Evolutionary conservation across 2,329 filamentous ascomycete genomes (phyloP), one percentile per base, ranked within the genome.

Genomic region (Arthrobotrys entomopaga): DNA sequence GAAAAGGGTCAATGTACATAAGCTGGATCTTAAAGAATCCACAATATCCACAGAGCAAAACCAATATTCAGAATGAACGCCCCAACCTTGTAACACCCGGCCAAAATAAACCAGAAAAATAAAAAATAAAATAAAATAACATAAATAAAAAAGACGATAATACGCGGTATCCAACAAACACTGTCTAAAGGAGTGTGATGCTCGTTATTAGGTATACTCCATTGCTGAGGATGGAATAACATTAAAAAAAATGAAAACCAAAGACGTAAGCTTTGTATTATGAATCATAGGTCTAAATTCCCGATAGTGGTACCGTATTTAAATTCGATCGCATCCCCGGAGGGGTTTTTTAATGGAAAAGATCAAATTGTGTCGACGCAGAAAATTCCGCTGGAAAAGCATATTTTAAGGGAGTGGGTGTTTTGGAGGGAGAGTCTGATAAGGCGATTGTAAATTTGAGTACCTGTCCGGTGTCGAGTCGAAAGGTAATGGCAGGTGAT

Each of bases 1-100:
- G 57, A 69, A 54, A 59, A 65, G 19, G 60, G 71, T 60, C 50
- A 65, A 72, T 75, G 56, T 34, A 65, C 63, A 66, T 54, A 77
- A 13, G 64, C 56, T 48, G 57, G 29, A 60, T 49, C 48, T 59
- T 48, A 8, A 54, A 52, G 70, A 46, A 67, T 42, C 26, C 67
- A 67, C 61, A 26, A 56, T 57, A 63, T 48, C 64, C 29, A 34
- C 29, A 34, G 29, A 34, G 10, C 29, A 34, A 34, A 34, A 34
- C 29, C 38, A 46, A 57, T 40, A 65, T 49, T 43, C 64, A 56
- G 58, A 67, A 67, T 50, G 63, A 77, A 76, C 67, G 61, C 60
- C 70, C 69, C 59, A 20, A 49, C 52, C 65, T 42, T 63, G 54
- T 76, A 76, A 64, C 20, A 50, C 70, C 70, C 34, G 63, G 50